A percentile compares a stretch with the other conserved stretches of the same genome.
These are phyloP conservation scores for Calophaca sinica DNA, from an alignment of 306 rosid genomes.

Conservation along the genomic window DNA sequence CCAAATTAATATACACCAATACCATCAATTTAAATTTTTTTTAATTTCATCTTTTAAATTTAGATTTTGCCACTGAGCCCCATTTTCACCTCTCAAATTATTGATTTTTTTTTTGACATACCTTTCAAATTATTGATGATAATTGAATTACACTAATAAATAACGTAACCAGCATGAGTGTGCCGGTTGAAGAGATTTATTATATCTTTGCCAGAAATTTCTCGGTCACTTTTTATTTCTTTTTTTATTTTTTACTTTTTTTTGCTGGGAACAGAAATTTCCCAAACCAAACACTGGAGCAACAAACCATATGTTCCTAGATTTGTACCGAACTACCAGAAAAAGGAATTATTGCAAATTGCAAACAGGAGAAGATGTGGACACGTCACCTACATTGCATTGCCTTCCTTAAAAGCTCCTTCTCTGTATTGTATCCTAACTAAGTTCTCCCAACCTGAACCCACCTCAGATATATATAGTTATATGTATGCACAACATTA, in stretches of 20 bases:
- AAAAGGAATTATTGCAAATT: slow-evolving; percentile 45
- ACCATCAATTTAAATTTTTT: background rate
- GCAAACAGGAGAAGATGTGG: slow-evolving; percentile 42
- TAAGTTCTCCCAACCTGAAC: slow-evolving; percentile 24
- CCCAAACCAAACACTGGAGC: slow-evolving; percentile 26
- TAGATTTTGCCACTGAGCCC: background rate
- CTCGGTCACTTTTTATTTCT: background rate
- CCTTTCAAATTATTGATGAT: background rate
- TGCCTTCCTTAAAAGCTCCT: slow-evolving; percentile 58
- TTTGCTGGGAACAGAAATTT: background rate
- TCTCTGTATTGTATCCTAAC: slow-evolving; percentile 6
- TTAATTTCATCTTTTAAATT: too few species aligned
- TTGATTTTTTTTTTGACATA: too few species aligned
- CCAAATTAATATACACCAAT: background rate
- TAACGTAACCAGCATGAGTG: background rate
- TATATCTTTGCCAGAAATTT: background rate
- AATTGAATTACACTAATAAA: background rate
- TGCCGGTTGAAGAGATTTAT: background rate
- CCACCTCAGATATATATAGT: background rate
- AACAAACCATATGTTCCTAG: slow-evolving; percentile 11
- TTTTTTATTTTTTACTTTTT: background rate
- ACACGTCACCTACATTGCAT: slow-evolving; percentile 43
- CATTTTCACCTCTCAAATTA: background rate
- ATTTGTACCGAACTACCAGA: slow-evolving; percentile 46
- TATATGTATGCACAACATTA: background rate